Percentiles rank a stretch among this genome's conserved stretches.
phyloP scores from a whole-genome alignment of 768 basidiomycete species.

The Pleurotus citrinopileatus region DNA sequence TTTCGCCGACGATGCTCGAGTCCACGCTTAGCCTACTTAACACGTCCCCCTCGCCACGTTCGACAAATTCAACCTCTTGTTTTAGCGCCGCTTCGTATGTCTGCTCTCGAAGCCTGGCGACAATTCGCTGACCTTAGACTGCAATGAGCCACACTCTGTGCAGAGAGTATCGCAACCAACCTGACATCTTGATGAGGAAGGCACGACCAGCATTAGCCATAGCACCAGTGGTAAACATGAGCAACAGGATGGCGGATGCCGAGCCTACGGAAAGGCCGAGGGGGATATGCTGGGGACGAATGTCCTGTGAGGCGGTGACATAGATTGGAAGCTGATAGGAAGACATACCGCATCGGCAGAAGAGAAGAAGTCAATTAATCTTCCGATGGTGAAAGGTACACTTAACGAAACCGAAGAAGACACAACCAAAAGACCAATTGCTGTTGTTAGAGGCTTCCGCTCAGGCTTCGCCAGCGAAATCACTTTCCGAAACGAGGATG shows the following conservation, averaged over 20 bases:
- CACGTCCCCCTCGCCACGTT: constrained; percentile 91
- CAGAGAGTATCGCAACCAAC: constrained; percentile 30
- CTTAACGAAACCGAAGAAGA: constrained; percentile 91
- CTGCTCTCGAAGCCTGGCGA: constrained; percentile 78
- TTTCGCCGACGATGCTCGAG: constrained; percentile 91
- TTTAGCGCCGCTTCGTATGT: constrained; percentile 81
- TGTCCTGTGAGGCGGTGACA: background rate
- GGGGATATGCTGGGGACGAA: constrained; percentile 60
- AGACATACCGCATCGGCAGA: constrained; percentile 61
- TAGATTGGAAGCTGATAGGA: background rate
- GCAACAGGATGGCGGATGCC: constrained; percentile 70
- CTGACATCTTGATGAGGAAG: constrained; percentile 83
- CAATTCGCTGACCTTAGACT: constrained; percentile 75
- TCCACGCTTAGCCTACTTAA: constrained; percentile 89
- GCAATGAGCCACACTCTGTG: background rate
- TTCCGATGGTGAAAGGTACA: constrained; percentile 90
- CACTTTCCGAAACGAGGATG: constrained; percentile 74
- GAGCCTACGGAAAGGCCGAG: constrained; percentile 76
- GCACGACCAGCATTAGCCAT: constrained; percentile 81
- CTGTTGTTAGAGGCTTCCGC: constrained; percentile 67
- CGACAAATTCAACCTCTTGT: constrained; percentile 93
- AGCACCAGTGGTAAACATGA: constrained; percentile 85
- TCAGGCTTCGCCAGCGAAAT: constrained; percentile 80
- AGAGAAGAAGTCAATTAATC: constrained; percentile 92
- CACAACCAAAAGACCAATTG: constrained; percentile 78